phyloP scores from a whole-genome alignment of 495 filamentous ascomycete species.

The Lophium mytilinum region DNA sequence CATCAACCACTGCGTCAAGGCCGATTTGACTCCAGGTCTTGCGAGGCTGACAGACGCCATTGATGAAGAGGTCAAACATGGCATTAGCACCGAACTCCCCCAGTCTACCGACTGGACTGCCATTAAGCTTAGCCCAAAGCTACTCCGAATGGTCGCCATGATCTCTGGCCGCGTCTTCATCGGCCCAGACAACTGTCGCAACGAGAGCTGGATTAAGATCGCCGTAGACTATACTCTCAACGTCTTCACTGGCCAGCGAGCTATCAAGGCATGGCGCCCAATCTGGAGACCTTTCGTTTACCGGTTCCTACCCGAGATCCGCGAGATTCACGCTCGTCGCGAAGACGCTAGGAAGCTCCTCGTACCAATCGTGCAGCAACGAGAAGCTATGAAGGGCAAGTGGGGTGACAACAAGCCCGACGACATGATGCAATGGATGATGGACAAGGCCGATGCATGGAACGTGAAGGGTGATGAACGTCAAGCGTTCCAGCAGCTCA shows the following conservation, averaged over 20 bases:
- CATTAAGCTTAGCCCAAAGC: neutral
- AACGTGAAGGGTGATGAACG: neutral
- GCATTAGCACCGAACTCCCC: neutral
- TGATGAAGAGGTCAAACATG: neutral
- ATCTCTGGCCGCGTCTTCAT: conserved; percentile 1
- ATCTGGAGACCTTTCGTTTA: neutral
- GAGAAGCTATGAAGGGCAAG: conserved; percentile 4
- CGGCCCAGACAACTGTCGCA: conserved; percentile 1
- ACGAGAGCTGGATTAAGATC: neutral
- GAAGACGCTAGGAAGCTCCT: neutral
- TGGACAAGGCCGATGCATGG: conserved; percentile 7
- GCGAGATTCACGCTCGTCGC: neutral
- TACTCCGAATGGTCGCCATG: neutral
- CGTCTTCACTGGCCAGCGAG: neutral
- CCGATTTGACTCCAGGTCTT: conserved; percentile 18
- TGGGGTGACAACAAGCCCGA: conserved; percentile 12
- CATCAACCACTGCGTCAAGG: conserved; percentile 9
- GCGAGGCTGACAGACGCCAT: neutral
- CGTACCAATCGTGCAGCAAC: conserved; percentile 18
- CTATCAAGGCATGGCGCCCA: neutral
- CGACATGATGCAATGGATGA: conserved; percentile 28
- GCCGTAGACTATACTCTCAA: conserved; percentile 1
- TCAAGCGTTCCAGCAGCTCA: conserved; percentile 17
- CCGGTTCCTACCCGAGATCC: neutral
- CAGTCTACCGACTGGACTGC: neutral